Conservation (phyloP, 805 yeast genomes). For the Zygosaccharomyces siamensis region DNA sequence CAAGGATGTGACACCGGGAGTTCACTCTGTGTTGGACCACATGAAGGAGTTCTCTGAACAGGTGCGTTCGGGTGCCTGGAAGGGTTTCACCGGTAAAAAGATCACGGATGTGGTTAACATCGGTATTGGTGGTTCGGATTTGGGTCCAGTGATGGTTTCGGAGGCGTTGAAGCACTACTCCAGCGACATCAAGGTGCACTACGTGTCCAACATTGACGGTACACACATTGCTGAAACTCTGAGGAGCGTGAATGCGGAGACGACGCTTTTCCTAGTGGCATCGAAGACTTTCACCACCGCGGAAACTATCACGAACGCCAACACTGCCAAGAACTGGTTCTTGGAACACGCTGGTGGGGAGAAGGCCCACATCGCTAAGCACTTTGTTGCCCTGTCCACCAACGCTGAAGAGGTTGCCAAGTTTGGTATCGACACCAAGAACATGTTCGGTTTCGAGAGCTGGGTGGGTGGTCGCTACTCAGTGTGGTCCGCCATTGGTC, state of each 20-base stretch:
- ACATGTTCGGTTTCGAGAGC: constrained; percentile 97
- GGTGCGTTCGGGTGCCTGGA: constrained; percentile 92
- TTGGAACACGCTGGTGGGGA: constrained; percentile 57
- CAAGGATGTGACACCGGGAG: constrained; percentile 83
- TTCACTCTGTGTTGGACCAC: constrained; percentile 85
- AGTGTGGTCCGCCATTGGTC: constrained; percentile 99
- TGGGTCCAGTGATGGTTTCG: constrained; percentile 99
- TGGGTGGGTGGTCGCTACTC: constrained; percentile 99
- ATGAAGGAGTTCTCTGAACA: constrained; percentile 92
- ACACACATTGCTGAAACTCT: constrained; percentile 91
- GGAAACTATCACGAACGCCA: constrained; percentile 95
- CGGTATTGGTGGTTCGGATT: constrained; percentile 98
- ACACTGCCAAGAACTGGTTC: constrained; percentile 94
- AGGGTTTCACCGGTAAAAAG: constrained; percentile 91
- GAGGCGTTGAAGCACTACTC: constrained; percentile 93
- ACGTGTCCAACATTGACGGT: constrained; percentile 98
- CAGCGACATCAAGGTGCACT: constrained; percentile 73
- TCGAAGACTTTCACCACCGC: constrained; percentile 99
- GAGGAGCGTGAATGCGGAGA: constrained; percentile 74
- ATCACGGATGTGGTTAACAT: constrained; percentile 94
- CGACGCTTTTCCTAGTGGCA: constrained; percentile 87
- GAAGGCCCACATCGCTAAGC: constrained; percentile 79
- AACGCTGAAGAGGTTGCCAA: constrained; percentile 85
- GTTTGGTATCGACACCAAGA: constrained; percentile 95
- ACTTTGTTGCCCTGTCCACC: constrained; percentile 94